Percentiles rank a stretch among this genome's conserved stretches.
phyloP scores from a whole-genome alignment of 306 rosid genomes.

The Ceratonia siliqua region DNA sequence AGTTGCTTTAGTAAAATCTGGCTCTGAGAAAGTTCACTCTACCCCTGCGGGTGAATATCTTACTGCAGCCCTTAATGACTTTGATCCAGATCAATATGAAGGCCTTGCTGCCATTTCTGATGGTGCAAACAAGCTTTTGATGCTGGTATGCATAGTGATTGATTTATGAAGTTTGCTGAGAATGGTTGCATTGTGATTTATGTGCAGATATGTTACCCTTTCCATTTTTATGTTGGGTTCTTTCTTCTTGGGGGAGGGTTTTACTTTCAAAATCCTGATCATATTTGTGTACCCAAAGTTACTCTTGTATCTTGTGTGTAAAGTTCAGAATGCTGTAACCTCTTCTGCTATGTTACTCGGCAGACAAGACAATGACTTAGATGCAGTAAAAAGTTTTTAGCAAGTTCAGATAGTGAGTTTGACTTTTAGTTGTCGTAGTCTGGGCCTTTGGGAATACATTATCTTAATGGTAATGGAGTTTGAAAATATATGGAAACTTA shows the following conservation, averaged over 20 bases:
- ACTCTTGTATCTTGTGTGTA: too few species aligned
- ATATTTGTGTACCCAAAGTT: not conserved
- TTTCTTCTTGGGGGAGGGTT: not conserved
- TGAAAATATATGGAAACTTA: not conserved
- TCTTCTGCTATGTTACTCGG: not conserved
- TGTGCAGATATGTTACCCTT: constrained; percentile 16
- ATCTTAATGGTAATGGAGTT: constrained; percentile 8
- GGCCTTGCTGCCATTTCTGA: constrained; percentile 97
- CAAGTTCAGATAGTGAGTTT: not conserved
- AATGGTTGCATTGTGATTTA: constrained; percentile 11
- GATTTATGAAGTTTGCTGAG: constrained; percentile 16
- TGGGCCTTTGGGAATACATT: not conserved
- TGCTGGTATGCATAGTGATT: constrained; percentile 73
- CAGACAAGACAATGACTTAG: not conserved
- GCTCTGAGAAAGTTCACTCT: constrained; percentile 64
- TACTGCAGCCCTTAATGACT: constrained; percentile 88
- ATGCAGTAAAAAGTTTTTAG: not conserved
- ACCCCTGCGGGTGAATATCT: constrained; percentile 99
- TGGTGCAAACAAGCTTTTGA: constrained; percentile 97
- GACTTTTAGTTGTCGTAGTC: constrained; percentile 7
- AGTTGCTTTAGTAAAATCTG: constrained; percentile 82
- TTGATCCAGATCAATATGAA: constrained; percentile 93
- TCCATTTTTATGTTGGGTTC: constrained; percentile 14
- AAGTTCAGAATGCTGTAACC: not conserved
- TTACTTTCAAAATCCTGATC: not conserved